A percentile compares a stretch with the other conserved stretches of the same genome.
Conservation (phyloP, 2,329 filamentous ascomycete species). For the Tolypocladium endophyticum region DNA sequence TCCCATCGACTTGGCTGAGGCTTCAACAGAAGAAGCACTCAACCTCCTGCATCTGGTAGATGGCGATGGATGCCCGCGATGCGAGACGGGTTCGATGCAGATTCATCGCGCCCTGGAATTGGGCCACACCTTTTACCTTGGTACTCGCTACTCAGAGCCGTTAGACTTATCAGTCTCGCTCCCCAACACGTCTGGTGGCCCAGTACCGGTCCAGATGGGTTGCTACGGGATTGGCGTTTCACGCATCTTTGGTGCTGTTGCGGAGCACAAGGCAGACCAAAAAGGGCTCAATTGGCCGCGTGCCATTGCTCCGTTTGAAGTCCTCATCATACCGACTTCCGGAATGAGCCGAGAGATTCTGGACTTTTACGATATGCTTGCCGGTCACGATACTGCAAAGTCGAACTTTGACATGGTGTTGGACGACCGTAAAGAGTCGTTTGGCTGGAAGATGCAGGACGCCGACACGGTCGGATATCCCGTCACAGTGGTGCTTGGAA, state of each 20-base stretch:
- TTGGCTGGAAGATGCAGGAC: constrained; percentile 83
- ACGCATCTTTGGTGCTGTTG: constrained; percentile 77
- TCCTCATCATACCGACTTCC: constrained; percentile 50
- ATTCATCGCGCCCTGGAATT: constrained; percentile 74
- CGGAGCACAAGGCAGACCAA: constrained; percentile 60
- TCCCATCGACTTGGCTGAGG: constrained; percentile 14
- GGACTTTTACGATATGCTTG: constrained; percentile 54
- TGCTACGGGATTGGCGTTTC: constrained; percentile 94
- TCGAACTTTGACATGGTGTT: constrained; percentile 52
- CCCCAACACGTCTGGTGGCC: constrained; percentile 14
- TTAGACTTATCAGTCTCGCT: constrained; percentile 52
- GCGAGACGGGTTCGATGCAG: constrained; percentile 49
- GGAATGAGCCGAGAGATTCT: constrained; percentile 36
- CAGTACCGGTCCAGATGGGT: constrained; percentile 73
- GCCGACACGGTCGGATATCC: constrained; percentile 87
- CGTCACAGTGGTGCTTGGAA: constrained; percentile 69
- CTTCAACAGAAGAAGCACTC: constrained; percentile 27
- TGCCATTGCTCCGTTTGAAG: constrained; percentile 75
- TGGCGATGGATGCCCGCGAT: constrained; percentile 66
- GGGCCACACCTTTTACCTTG: constrained; percentile 90
- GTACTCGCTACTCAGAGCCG: constrained; percentile 74
- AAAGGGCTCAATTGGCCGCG: constrained; percentile 81
- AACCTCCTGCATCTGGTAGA: constrained; percentile 55
- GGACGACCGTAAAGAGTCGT: constrained; percentile 58
- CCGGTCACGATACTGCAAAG: constrained; percentile 2